Conservation (phyloP, 2,329 filamentous ascomycete species). For the Nigrospora oryzae region DNA sequence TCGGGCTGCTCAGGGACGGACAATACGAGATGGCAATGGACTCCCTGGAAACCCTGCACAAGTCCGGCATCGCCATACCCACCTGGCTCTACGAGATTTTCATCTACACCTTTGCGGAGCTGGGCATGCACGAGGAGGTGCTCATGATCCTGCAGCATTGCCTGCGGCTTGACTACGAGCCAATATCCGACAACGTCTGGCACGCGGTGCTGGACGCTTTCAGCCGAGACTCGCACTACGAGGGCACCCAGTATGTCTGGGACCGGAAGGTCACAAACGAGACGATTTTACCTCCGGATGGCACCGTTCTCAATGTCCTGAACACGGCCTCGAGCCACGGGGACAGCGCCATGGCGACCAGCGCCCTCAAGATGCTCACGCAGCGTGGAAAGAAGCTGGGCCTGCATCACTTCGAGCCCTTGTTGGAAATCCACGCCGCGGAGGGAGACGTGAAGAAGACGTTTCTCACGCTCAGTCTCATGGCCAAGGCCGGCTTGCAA, state of each 20-base stretch:
- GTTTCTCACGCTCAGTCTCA: constrained; percentile 63
- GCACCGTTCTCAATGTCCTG: constrained; percentile 60
- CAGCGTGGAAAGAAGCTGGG: constrained; percentile 48
- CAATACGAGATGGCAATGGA: constrained; percentile 75
- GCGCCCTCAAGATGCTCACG: constrained; percentile 59
- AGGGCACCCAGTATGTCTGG: constrained; percentile 66
- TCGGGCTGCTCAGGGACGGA: constrained; percentile 71
- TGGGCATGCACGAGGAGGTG: constrained; percentile 70
- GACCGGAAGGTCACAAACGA: constrained; percentile 45
- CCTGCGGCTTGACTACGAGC: constrained; percentile 28
- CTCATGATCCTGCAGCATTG: constrained; percentile 58
- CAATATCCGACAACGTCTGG: constrained; percentile 47
- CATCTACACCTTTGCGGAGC: constrained; percentile 62
- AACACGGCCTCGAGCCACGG: constrained; percentile 61
- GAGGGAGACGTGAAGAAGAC: constrained; percentile 54
- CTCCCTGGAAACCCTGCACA: constrained; percentile 58
- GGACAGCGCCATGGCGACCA: constrained; percentile 60
- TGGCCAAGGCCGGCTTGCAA: constrained; percentile 54
- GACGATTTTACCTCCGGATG: constrained; percentile 55
- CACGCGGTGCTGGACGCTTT: constrained; percentile 69
- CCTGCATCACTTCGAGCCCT: constrained; percentile 68
- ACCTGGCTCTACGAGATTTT: constrained; percentile 75
- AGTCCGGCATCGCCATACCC: constrained; percentile 45
- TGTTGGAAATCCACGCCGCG: constrained; percentile 62
- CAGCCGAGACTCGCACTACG: constrained; percentile 52